Conservation (phyloP, 1,284 basidiomycete genomes). For the Xerocomus nothofagi region DNA sequence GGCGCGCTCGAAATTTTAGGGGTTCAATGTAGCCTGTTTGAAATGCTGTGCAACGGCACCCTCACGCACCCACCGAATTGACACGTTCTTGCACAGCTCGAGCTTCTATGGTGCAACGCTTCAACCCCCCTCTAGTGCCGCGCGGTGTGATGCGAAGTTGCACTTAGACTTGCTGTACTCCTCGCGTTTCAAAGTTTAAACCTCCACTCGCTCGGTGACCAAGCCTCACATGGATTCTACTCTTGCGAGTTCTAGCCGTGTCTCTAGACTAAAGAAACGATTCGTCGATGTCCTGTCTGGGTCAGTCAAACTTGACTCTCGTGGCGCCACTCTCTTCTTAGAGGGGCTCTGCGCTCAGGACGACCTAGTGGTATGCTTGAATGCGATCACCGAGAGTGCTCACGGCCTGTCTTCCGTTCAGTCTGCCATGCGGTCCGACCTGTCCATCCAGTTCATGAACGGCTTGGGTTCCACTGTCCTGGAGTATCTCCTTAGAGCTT, state of each 20-base stretch:
- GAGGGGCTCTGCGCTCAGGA: constrained; percentile 47
- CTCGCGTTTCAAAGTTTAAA: background rate
- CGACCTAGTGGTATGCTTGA: constrained; percentile 23
- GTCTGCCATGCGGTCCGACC: constrained; percentile 14
- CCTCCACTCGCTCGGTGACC: background rate
- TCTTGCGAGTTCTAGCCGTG: constrained; percentile 1
- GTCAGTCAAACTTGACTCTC: constrained; percentile 13
- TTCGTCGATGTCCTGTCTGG: constrained; percentile 24
- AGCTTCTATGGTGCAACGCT: background rate
- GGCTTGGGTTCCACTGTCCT: constrained; percentile 36
- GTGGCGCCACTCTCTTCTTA: constrained; percentile 39
- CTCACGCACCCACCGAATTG: background rate
- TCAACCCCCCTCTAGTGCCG: background rate
- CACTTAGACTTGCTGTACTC: background rate
- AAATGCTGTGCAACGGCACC: too few relatives aligned
- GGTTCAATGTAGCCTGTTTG: too few relatives aligned
- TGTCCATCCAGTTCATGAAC: constrained; percentile 46
- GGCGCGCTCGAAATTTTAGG: too few relatives aligned
- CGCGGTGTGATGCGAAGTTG: background rate
- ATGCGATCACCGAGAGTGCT: constrained; percentile 10
- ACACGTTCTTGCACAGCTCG: background rate
- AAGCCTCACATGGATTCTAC: constrained; percentile 6
- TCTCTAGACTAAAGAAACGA: constrained; percentile 14
- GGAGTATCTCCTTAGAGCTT: constrained; percentile 42
- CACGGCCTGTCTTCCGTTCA: constrained; percentile 27